Evolutionary conservation across 768 basidiomycete genomes (phyloP), one percentile per base, ranked within the genome.

Genomic region (Suillus bovinus): DNA sequence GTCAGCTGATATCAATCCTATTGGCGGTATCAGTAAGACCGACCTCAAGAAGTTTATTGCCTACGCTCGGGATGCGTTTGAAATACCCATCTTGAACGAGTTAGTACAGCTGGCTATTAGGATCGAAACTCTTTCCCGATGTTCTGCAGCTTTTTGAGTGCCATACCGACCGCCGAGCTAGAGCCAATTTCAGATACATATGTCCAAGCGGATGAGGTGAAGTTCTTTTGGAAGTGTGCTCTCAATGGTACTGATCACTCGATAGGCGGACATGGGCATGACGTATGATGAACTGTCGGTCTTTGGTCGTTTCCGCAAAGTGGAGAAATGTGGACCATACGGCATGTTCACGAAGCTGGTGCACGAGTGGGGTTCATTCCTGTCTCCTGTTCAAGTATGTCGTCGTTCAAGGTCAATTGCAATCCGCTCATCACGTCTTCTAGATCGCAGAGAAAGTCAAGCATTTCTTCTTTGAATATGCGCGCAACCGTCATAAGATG

Each of bases 381-480:
- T 98, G 63, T 94, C 93, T 16, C 97, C 96, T 6, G 64, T 78
- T 6, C 88, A 97, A 82, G 95, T 93, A 62, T 33, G 78, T 34
- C 17, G 27, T 41, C 20, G 10, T 41, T 47, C 5, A 11, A 22
- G 20, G 31, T 14, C 44, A 22, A 61, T 9, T 24, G 16, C 5
- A 38, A 36, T 22, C 5, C 16, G 16, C 22, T 49, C 39, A 54
- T 29, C 20, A n/a, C 17, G 22, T 22, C 11, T 20, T 63, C 17
- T 64, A 95, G 95, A 94, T 99, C 61, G 97, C 96, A 17, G 90
- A 93, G 68, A 99, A 98, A 79, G 97, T 99, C 69, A 99, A 99
- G 74, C 77, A 87, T 42, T 99, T 99, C 81, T 99, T 93, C 80
- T 96, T 95, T 68, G 94, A 97, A 73, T 88, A 99, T 68, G 97